Base-by-base conservation (phyloP, 805 yeast genomes). In the Lachancea fermentati region DNA sequence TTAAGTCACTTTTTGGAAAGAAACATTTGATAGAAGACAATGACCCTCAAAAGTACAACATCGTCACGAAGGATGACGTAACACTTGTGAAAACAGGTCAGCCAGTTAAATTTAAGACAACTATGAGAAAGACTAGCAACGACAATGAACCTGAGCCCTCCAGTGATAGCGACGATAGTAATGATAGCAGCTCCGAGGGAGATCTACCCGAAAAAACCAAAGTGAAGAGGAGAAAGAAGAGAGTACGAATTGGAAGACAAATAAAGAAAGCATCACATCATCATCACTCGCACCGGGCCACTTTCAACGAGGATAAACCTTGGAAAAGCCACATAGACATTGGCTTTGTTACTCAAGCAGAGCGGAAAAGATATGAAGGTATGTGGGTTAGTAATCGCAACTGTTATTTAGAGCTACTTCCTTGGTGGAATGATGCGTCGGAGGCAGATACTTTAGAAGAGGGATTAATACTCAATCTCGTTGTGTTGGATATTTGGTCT, bases 311-410 rank as follows among this genome's bases (percentile, higher is more conserved):
- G 53, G 85, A 84, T 44, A 87, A 88, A 60, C 97, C 97, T 0
- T 88, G 97, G 96, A 88, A 89, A 52, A 79, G 81, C 52, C 97
- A 87, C 61, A 68, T 68, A 22, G 84, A 78, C 44, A 68, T 79
- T 4, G 57, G 68, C 48, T 58, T 66, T 30, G 64, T 71, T n/a
- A 69, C 75, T 1, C 79, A 75, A 33, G 72, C 68, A 32, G 97
- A 93, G 58, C 72, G 85, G 44, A 88, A 88, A 57, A 65, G 97
- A 29, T 93, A 91, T 60, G 97, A 89, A 60, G 94, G 95, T 18
- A 75, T 93, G 12, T 93, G 96, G 96, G 95, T 83, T 0, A 79
- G 95, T 25, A 93, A 93, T 57, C 78, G 76, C 47, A 95, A 93
- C 2, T 54, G 66, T 3, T 81, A 81, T 51, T 58, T 81, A 48